These are phyloP conservation scores for Starmerella apicola DNA, from an alignment of 805 yeast species.

Conservation along the genomic window DNA sequence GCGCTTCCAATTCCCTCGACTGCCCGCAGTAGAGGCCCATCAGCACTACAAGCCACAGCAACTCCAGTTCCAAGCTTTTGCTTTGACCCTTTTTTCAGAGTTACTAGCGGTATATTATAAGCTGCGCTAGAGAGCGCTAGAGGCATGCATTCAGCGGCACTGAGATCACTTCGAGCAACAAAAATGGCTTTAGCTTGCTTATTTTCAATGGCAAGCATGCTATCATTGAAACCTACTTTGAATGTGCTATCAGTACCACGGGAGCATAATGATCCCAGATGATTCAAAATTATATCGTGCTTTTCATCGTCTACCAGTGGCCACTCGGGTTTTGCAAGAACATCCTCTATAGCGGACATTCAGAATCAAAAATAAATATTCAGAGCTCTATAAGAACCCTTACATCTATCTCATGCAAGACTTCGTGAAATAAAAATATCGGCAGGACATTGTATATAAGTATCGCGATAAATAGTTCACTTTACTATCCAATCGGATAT, in stretches of 20 bases:
- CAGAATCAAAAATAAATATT: neutral
- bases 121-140: slow-evolving; percentile 19
- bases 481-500: too few relatives aligned
- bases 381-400: too few relatives aligned
- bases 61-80: slow-evolving; percentile 9
- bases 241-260: slow-evolving; percentile 12
- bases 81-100: slow-evolving; percentile 15
- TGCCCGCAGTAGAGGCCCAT: neutral
- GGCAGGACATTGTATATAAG: too few relatives aligned
- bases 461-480: too few relatives aligned
- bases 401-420: too few relatives aligned
- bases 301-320: slow-evolving; percentile 10
- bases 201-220: slow-evolving; percentile 19
- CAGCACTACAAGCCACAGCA: slow-evolving; percentile 6
- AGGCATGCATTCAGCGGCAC: slow-evolving; percentile 14
- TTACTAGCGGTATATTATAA: slow-evolving; percentile 9
- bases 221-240: slow-evolving; percentile 20
- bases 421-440: too few relatives aligned
- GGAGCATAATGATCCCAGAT: slow-evolving; percentile 1
- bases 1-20: slow-evolving; percentile 11
- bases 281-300: slow-evolving; percentile 8
- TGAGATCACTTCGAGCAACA: slow-evolving; percentile 18
- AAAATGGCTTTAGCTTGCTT: slow-evolving; percentile 10
- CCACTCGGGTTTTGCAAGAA: slow-evolving; percentile 22
- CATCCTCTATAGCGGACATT: slow-evolving; percentile 13